Percentiles rank a stretch among this genome's conserved stretches.
phyloP scores from a whole-genome alignment of 208 protist genomes.

The Lotmaria passim region DNA sequence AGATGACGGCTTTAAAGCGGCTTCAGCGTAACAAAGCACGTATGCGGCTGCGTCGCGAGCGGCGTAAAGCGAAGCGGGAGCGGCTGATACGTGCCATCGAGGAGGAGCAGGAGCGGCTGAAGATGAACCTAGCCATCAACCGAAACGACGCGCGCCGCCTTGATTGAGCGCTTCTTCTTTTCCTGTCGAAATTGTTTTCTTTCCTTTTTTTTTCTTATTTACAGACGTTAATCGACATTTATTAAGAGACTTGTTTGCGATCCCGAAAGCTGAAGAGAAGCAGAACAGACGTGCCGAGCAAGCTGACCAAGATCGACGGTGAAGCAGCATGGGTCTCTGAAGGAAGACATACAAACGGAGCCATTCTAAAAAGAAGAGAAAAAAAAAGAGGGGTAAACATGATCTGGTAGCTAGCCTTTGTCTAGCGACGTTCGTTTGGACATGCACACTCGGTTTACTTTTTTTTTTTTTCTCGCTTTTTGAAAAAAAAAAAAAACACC shows the following conservation, averaged over 20 bases:
- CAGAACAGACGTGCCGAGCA: too few relatives aligned
- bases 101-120: slow-evolving; percentile 77
- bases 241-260: too few relatives aligned
- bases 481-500: background rate
- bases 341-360: too few relatives aligned
- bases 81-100: slow-evolving; percentile 73
- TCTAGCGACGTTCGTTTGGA: too few relatives aligned
- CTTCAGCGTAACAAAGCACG: slow-evolving; percentile 8
- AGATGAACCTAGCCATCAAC: slow-evolving; percentile 63
- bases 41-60: slow-evolving; percentile 22
- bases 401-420: too few relatives aligned
- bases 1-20: background rate
- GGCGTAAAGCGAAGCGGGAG: slow-evolving; percentile 40
- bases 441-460: background rate
- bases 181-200: background rate
- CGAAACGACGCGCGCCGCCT: slow-evolving; percentile 42
- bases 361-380: too few relatives aligned
- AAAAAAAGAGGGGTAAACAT: too few relatives aligned
- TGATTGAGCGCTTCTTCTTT: slow-evolving; percentile 3
- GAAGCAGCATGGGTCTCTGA: too few relatives aligned
- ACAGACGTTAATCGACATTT: too few relatives aligned
- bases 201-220: background rate
- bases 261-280: too few relatives aligned
- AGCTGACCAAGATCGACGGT: too few relatives aligned
- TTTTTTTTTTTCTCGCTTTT: background rate